Conservation (phyloP, 176 grass and related monocot genomes). For the Tillandsia leiboldiana region DNA sequence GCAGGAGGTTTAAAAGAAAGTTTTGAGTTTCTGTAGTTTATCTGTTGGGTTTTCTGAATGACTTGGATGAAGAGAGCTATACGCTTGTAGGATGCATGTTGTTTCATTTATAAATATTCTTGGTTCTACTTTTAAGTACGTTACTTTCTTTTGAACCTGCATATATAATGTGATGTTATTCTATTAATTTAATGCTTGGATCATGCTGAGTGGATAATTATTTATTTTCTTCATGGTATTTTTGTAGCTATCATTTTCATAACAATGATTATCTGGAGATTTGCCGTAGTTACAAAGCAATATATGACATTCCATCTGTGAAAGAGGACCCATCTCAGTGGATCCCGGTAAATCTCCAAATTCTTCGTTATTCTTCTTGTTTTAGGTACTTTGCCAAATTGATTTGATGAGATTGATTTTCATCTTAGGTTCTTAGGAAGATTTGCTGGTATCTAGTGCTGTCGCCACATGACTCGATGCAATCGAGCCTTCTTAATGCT, state of each 20-base stretch:
- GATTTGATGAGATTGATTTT: background rate
- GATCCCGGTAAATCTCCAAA: slow-evolving; percentile 52
- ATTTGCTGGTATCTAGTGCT: slow-evolving; percentile 93
- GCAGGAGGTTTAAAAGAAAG: too few species aligned
- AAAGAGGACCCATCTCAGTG: slow-evolving; percentile 74
- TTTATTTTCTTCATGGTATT: background rate
- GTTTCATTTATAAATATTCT: background rate
- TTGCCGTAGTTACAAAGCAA: slow-evolving; percentile 82
- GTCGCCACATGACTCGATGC: slow-evolving; percentile 80
- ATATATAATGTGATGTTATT: background rate
- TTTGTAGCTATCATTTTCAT: slow-evolving; percentile 64
- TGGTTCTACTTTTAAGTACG: background rate
- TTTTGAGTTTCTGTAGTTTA: background rate
- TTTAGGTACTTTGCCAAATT: background rate
- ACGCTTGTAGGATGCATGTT: background rate
- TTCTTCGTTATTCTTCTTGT: background rate
- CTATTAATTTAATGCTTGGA: background rate
- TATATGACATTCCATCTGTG: slow-evolving; percentile 85
- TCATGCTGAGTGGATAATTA: slow-evolving; percentile 1
- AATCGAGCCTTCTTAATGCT: slow-evolving; percentile 89
- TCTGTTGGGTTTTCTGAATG: background rate
- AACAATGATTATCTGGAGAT: slow-evolving; percentile 96
- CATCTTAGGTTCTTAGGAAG: slow-evolving; percentile 77
- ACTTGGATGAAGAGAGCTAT: background rate
- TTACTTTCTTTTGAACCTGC: background rate